These are phyloP conservation scores for Megacollybia marginata DNA, from an alignment of 768 basidiomycete genomes.

Conservation along the genomic window DNA sequence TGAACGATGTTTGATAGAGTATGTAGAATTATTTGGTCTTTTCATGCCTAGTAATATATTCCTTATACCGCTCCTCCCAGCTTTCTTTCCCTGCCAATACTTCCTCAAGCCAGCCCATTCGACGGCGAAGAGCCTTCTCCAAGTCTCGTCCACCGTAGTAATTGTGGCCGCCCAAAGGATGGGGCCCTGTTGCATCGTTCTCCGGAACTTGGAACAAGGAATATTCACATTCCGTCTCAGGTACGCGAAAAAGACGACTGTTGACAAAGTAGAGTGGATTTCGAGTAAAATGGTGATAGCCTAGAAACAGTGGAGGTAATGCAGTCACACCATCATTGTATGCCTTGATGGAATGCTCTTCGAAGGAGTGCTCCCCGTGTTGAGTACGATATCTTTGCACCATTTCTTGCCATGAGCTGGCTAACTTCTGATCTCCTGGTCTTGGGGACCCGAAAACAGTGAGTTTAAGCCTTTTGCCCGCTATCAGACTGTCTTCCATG, in stretches of 20 bases:
- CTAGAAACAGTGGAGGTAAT: slow-evolving; percentile 43
- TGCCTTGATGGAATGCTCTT: slow-evolving; percentile 44
- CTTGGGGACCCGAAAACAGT: slow-evolving; percentile 47
- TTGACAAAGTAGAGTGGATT: slow-evolving; percentile 42
- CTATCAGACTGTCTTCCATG: slow-evolving; percentile 21
- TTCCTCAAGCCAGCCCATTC: slow-evolving; percentile 36
- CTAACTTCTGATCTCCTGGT: slow-evolving; percentile 36
- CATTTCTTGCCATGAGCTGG: slow-evolving; percentile 31
- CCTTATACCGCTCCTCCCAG: slow-evolving; percentile 39
- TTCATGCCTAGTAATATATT: neutral
- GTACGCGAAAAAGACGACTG: slow-evolving; percentile 40
- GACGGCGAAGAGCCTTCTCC: slow-evolving; percentile 32
- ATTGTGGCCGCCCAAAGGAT: slow-evolving; percentile 54
- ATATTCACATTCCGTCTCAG: slow-evolving; percentile 37
- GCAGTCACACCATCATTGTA: slow-evolving; percentile 56
- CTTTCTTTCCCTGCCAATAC: slow-evolving; percentile 23
- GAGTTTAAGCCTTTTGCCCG: slow-evolving; percentile 28
- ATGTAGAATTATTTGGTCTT: neutral
- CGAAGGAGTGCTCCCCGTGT: slow-evolving; percentile 28
- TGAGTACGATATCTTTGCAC: slow-evolving; percentile 24
- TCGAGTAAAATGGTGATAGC: slow-evolving; percentile 44
- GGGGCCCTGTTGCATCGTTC: slow-evolving; percentile 14
- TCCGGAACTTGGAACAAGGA: slow-evolving; percentile 31
- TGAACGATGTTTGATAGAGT: neutral
- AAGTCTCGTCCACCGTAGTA: slow-evolving; percentile 53